A percentile compares a stretch with the other conserved stretches of the same genome.
Conservation (phyloP, 2,329 filamentous ascomycete species). For the Diaporthe capsici region DNA sequence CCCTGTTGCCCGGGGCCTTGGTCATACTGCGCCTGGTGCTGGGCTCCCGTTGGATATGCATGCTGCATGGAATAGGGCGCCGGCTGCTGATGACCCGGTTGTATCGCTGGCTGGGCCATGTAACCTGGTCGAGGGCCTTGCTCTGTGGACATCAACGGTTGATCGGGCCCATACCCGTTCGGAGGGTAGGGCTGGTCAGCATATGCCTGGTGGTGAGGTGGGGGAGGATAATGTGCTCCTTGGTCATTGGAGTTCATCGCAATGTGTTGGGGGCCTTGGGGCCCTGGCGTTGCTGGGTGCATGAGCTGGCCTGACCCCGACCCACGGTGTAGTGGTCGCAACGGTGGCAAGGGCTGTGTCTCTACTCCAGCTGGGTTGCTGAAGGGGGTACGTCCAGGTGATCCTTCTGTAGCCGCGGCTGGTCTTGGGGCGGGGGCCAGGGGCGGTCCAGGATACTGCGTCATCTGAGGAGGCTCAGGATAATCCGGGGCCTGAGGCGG, state of each 20-base stretch:
- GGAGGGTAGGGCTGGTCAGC: conserved; percentile 35
- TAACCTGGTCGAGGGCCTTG: conserved; percentile 36
- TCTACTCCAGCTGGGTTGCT: conserved; percentile 39
- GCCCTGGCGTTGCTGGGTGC: conserved; percentile 21
- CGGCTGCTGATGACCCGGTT: conserved; percentile 37
- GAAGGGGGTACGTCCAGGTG: conserved; percentile 41
- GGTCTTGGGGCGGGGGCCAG: conserved; percentile 23
- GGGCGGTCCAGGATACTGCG: conserved; percentile 27
- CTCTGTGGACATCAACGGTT: conserved; percentile 41
- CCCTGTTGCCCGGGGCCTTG: conserved; percentile 27
- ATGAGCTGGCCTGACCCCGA: conserved; percentile 38
- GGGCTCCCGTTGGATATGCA: conserved; percentile 27
- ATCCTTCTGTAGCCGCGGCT: conserved; percentile 21
- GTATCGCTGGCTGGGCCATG: conserved; percentile 38
- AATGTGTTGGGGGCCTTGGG: conserved; percentile 26
- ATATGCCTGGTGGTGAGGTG: conserved; percentile 29
- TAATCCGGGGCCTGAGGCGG: conserved; percentile 28
- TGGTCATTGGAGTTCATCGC: conserved; percentile 33
- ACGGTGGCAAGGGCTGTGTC: conserved; percentile 28
- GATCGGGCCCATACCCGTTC: conserved; percentile 40
- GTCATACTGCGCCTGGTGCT: conserved; percentile 24
- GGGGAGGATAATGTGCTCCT: conserved; percentile 28
- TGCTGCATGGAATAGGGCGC: conserved; percentile 32
- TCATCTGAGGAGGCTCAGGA: conserved; percentile 34
- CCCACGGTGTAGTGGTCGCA: conserved; percentile 38